Conservation (phyloP, 192 early-diverging fungal genomes). For the Podila minutissima region DNA sequence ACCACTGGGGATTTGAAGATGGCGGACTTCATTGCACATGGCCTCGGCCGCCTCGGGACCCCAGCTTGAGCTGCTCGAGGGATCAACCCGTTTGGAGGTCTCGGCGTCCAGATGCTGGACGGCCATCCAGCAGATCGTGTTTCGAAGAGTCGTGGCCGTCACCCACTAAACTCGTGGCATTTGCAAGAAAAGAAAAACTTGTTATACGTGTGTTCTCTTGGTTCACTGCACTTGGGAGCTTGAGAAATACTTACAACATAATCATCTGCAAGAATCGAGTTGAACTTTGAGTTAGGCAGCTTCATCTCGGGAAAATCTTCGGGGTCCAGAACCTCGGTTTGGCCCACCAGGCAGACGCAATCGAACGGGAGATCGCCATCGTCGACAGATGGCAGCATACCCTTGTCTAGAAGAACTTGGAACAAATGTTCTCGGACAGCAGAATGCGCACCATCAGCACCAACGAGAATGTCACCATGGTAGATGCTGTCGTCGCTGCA, state of each 20-base stretch:
- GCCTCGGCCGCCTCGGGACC: conserved; percentile 8
- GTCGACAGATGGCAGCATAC: background rate
- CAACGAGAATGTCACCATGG: background rate
- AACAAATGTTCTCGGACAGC: background rate
- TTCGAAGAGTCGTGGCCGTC: background rate
- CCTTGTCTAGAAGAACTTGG: background rate
- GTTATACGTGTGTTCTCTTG: too few species aligned
- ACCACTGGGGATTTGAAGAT: background rate
- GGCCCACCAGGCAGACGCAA: background rate
- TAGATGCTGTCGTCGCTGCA: background rate
- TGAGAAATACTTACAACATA: background rate
- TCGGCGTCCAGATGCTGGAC: background rate
- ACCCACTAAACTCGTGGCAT: background rate
- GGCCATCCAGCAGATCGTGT: background rate
- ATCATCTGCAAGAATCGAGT: background rate
- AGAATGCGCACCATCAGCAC: background rate
- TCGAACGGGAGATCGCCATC: background rate
- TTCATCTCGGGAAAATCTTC: background rate
- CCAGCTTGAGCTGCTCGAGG: background rate
- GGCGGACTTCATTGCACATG: conserved; percentile 3
- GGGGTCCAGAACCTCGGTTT: background rate
- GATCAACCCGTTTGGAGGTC: background rate
- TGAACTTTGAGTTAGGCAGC: background rate
- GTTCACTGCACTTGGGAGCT: too few species aligned
- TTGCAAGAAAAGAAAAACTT: too few species aligned